A percentile compares a stretch with the other conserved stretches of the same genome.
These are phyloP conservation scores for Cytospora chrysosperma DNA, from an alignment of 2,329 filamentous ascomycete genomes.

Conservation along the genomic window DNA sequence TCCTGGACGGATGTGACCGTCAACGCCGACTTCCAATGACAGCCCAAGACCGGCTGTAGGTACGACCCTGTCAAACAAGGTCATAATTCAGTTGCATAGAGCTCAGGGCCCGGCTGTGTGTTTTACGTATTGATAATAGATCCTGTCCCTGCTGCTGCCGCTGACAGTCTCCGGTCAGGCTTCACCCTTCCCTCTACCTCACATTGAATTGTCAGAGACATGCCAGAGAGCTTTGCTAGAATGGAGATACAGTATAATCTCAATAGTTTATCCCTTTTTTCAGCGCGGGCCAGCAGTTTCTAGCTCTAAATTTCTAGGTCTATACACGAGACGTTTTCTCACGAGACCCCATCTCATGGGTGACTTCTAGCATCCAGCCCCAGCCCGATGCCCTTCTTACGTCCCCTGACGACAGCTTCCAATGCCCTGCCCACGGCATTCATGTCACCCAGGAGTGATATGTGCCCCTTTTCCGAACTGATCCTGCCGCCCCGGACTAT, in stretches of 20 bases:
- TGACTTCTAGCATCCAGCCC: slow-evolving; percentile 34
- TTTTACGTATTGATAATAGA: background rate
- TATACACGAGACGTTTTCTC: background rate
- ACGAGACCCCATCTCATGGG: background rate
- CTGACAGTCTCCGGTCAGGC: background rate
- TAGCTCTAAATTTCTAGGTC: background rate
- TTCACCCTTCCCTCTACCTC: background rate
- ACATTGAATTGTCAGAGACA: background rate
- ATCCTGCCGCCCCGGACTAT: slow-evolving; percentile 72
- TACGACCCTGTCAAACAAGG: no score
- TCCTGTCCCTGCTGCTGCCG: no score
- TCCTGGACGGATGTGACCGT: background rate
- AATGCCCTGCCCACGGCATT: slow-evolving; percentile 76
- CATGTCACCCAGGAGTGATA: slow-evolving; percentile 82
- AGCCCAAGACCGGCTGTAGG: background rate
- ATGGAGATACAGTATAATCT: background rate
- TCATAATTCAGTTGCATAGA: no score
- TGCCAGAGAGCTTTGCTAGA: background rate
- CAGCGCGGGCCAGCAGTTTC: background rate
- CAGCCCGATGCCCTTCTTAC: slow-evolving; percentile 70
- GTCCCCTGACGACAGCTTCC: slow-evolving; percentile 63
- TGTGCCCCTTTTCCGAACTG: slow-evolving; percentile 80
- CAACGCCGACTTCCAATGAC: background rate
- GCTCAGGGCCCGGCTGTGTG: background rate
- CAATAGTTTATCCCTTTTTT: background rate